Percentiles rank a stretch among this genome's conserved stretches.
These are phyloP conservation scores for Lipomyces yarrowii DNA, from an alignment of 1,139 yeast genomes.

Conservation along the genomic window DNA sequence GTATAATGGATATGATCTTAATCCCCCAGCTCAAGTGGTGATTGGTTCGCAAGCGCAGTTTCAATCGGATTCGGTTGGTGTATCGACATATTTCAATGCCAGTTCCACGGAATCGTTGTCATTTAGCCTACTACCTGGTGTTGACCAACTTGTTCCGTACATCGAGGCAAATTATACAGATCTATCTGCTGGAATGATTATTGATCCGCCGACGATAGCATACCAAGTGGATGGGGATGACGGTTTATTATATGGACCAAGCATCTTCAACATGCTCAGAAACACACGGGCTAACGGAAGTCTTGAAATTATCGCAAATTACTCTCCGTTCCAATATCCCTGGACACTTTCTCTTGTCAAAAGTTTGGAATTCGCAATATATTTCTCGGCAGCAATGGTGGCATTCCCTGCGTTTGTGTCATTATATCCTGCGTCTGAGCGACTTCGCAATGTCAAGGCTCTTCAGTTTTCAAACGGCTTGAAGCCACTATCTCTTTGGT, in stretches of 20 bases:
- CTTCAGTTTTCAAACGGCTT: conserved; percentile 46
- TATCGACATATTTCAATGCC: not conserved
- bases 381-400: conserved; percentile 42
- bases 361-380: conserved; percentile 41
- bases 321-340: conserved; percentile 41
- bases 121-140: conserved; percentile 26
- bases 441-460: conserved; percentile 42
- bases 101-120: not conserved
- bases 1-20: not conserved
- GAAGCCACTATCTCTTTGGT: conserved; percentile 43
- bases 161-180: conserved; percentile 33
- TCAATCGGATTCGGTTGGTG: not conserved
- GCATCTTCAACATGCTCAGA: conserved; percentile 38
- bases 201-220: conserved; percentile 38
- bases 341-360: conserved; percentile 41
- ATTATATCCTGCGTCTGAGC: conserved; percentile 44
- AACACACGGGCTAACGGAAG: conserved; percentile 40
- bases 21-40: not conserved
- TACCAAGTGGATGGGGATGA: conserved; percentile 34
- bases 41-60: not conserved
- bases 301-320: conserved; percentile 37
- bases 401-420: conserved; percentile 44
- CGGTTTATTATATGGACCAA: conserved; percentile 34
- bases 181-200: conserved; percentile 40
- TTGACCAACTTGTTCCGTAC: conserved; percentile 31